Base-by-base conservation (phyloP, 371 early-diverging fungal genomes). In the Nematocida homosporus region DNA sequence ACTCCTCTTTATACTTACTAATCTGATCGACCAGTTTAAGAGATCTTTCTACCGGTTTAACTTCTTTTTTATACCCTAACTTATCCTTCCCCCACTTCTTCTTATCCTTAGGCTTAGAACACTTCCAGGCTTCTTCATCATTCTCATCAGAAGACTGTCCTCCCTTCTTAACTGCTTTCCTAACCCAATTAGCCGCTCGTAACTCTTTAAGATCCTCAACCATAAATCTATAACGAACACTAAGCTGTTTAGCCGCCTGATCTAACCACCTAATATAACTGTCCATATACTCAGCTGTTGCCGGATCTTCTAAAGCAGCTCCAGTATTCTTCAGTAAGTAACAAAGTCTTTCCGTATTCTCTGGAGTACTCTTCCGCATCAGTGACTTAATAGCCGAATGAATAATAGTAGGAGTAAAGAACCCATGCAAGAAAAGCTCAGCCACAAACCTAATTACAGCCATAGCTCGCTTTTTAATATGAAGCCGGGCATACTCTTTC, bases 221-320 rank as follows among this genome's bases (percentile, higher is more conserved):
- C 75, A 72, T 63, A 37, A 72, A 72, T 34, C 30, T 57, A 56
- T 57, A 72, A 18, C 75, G 18, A 6, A 35, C 4, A 27, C 52
- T 25, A 3, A 52, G 40, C n/a, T n/a, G 25, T 23, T 67, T 35
- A 30, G 38, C 3, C 16, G 50, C 30, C 10, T 4, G 34, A 8
- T 72, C 60, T 13, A 72, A 44, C 75, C 75, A 72, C 3, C 6
- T 16, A 32, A 72, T 72, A 64, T 61, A 72, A 32, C n/a, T 25
- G 4, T 29, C 23, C 6, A 72, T 4, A 47, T 23, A 18, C 20
- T 44, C 29, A 6, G 5, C 52, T 8, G 16, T 23, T 5, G 32
- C 23, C 5, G 37, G 41, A 4, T 13, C 20, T 10, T 72, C 60
- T n/a, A 72, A 29, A 1, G 29, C 3, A 3, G 5, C 34, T 30